phyloP scores from a whole-genome alignment of 2,329 filamentous ascomycete genomes.

The Cladophialophora psammophila region DNA sequence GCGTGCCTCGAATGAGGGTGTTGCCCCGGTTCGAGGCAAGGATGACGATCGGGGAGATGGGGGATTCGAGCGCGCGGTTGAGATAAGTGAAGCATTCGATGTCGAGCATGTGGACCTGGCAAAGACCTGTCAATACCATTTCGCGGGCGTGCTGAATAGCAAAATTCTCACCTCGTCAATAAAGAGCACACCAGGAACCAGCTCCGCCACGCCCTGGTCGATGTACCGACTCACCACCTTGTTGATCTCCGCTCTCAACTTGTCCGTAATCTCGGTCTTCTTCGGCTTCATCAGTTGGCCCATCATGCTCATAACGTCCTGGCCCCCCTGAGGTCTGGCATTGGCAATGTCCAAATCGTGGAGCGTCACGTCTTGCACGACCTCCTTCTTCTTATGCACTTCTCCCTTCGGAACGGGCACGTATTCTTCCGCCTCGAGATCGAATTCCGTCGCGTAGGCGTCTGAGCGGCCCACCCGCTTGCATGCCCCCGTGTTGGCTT shows the following conservation, averaged over 20 bases:
- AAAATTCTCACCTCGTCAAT: conserved; percentile 82
- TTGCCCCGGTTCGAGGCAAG: conserved; percentile 96
- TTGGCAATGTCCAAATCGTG: conserved; percentile 98
- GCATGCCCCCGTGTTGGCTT: conserved; percentile 97
- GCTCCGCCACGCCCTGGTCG: conserved; percentile 94
- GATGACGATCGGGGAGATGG: conserved; percentile 95
- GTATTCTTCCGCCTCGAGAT: conserved; percentile 98
- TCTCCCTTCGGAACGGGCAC: conserved; percentile 98
- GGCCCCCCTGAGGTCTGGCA: conserved; percentile 90
- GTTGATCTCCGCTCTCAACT: conserved; percentile 94
- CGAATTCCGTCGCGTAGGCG: conserved; percentile 97
- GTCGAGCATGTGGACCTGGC: conserved; percentile 97
- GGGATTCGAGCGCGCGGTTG: conserved; percentile 94
- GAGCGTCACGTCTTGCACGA: conserved; percentile 96
- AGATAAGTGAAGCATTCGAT: conserved; percentile 99
- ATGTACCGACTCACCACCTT: conserved; percentile 99
- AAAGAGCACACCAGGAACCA: conserved; percentile 97
- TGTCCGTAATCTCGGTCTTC: conserved; percentile 99
- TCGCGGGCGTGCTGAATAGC: conserved; percentile 26
- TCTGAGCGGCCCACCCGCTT: conserved; percentile 96
- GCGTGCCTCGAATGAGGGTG: conserved; percentile 88
- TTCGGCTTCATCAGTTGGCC: conserved; percentile 99
- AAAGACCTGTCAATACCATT: conserved; percentile 32
- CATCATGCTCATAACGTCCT: conserved; percentile 99
- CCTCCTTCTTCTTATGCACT: conserved; percentile 99